Percentiles rank a stretch among this genome's conserved stretches.
Evolutionary conservation across 805 yeast genomes (phyloP).

Genomic region (Yamadazyma phyllophila): DNA sequence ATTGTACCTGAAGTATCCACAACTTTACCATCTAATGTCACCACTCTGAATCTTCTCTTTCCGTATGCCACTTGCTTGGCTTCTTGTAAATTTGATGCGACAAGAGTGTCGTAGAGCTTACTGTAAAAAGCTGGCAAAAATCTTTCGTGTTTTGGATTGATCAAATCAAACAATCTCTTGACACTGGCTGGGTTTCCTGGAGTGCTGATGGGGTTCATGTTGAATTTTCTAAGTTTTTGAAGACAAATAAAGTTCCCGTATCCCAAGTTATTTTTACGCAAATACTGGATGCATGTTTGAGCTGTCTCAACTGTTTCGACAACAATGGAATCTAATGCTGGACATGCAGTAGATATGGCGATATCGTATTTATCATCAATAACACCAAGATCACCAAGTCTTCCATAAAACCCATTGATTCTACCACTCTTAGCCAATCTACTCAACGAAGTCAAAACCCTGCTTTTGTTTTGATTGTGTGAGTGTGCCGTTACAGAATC

Average conservation of each 20-base stretch:
- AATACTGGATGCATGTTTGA: conserved; percentile 66
- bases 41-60: conserved; percentile 76
- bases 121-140: conserved; percentile 89
- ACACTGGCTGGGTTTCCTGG: conserved; percentile 63
- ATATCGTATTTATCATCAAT: conserved; percentile 88
- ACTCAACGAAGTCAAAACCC: conserved; percentile 66
- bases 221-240: conserved; percentile 65
- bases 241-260: conserved; percentile 84
- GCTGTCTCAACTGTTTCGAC: conserved; percentile 73
- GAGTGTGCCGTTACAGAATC: conserved; percentile 65
- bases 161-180: conserved; percentile 82
- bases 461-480: conserved; percentile 62
- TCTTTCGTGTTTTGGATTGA: conserved; percentile 60
- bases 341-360: conserved; percentile 93
- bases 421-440: conserved; percentile 78
- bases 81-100: conserved; percentile 70
- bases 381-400: conserved; percentile 88
- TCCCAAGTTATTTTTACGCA: conserved; percentile 81
- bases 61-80: conserved; percentile 92
- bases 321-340: conserved; percentile 87
- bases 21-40: conserved; percentile 86
- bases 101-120: conserved; percentile 82
- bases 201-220: conserved; percentile 56
- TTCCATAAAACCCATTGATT: conserved; percentile 80
- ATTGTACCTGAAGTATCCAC: conserved; percentile 93